phyloP scores from a whole-genome alignment of 768 basidiomycete species.

The Podaxis carcinomalis region DNA sequence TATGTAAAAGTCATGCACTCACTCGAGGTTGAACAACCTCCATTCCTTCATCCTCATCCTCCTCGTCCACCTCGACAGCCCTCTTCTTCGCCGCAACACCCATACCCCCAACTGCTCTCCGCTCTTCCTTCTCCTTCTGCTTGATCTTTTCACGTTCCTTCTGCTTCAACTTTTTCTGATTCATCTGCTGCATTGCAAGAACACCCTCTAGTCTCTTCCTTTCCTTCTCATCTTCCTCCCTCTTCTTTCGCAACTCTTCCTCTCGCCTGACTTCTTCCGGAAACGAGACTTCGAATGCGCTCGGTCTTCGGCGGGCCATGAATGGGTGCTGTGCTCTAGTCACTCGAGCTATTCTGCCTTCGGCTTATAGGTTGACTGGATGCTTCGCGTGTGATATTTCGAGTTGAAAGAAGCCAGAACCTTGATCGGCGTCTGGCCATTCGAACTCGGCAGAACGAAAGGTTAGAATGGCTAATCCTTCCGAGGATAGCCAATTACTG shows the following conservation, averaged over 20 bases:
- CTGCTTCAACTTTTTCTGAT: constrained; percentile 8
- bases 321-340: background rate
- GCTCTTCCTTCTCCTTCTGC: background rate
- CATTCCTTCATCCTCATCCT: background rate
- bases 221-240: constrained; percentile 9
- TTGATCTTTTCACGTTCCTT: constrained; percentile 2
- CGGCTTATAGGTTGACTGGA: background rate
- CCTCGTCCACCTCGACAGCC: background rate
- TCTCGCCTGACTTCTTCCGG: constrained; percentile 29
- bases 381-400: background rate
- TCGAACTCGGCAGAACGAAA: too few species aligned
- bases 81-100: background rate
- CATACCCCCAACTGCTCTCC: background rate
- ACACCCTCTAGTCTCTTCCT: background rate
- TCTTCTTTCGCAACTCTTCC: constrained; percentile 2
- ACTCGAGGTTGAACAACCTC: background rate
- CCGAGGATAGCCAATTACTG: too few species aligned
- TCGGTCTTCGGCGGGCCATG: constrained; percentile 41
- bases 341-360: background rate
- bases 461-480: too few species aligned
- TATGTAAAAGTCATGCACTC: background rate
- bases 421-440: too few species aligned
- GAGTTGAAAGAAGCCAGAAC: too few species aligned
- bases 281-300: constrained; percentile 54
- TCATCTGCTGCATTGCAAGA: background rate